phyloP scores from a whole-genome alignment of 306 rosid genomes.

The Cicer judaicum region DNA sequence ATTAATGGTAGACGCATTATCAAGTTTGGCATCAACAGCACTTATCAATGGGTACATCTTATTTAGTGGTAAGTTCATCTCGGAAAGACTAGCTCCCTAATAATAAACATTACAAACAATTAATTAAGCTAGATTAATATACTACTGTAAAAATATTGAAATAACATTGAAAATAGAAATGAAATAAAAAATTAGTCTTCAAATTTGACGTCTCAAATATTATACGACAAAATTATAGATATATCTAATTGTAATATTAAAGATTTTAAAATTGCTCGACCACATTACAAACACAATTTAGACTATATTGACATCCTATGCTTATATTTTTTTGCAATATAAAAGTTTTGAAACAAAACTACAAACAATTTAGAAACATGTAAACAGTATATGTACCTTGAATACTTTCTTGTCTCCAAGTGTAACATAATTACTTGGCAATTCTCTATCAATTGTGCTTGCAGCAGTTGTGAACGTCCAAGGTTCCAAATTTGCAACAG shows the following conservation, averaged over 20 bases:
- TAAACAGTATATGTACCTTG: constrained; percentile 37
- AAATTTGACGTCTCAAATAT: neutral
- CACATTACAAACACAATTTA: no score
- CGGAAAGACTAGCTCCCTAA: constrained; percentile 72
- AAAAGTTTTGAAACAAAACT: no score
- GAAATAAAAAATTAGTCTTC: neutral
- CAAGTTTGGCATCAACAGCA: constrained; percentile 44
- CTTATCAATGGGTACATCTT: constrained; percentile 60
- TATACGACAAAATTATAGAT: no score
- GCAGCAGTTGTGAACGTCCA: constrained; percentile 77
- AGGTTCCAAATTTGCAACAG: constrained; percentile 49
- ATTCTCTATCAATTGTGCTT: constrained; percentile 65
- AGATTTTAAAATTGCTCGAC: no score
- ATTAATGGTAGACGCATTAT: fast-evolving
- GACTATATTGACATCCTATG: no score
- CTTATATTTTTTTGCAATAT: no score
- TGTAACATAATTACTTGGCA: constrained; percentile 38
- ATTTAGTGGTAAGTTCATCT: constrained; percentile 39
- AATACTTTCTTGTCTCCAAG: constrained; percentile 57
- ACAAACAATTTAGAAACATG: no score
- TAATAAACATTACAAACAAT: neutral
- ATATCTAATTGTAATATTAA: no score
- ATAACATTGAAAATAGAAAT: neutral
- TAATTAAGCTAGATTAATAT: neutral
- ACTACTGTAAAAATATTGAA: no score